Conservation (phyloP, 106 monocot species). For the Dioscorea dumetorum region DNA sequence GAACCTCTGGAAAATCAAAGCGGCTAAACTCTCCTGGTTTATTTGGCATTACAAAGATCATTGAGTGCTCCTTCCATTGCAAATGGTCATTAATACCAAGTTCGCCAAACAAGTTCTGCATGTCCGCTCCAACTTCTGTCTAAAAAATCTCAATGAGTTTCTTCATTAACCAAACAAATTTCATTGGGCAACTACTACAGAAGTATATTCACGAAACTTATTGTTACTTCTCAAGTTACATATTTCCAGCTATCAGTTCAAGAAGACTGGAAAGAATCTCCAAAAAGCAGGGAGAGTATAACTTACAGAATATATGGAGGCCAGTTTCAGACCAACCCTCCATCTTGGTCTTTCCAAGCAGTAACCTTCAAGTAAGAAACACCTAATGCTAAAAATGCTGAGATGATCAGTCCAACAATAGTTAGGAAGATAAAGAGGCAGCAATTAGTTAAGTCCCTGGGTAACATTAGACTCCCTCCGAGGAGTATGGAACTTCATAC, state of each 20-base stretch:
- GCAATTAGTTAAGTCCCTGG: too few species aligned
- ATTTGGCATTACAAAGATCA: conserved; percentile 97
- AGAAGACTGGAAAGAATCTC: too few species aligned
- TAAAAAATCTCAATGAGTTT: conserved; percentile 3
- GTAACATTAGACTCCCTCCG: too few species aligned
- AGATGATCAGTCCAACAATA: too few species aligned
- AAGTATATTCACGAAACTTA: too few species aligned
- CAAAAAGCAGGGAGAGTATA: not conserved
- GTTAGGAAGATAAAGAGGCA: too few species aligned
- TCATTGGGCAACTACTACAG: too few species aligned
- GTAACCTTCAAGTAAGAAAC: conserved; percentile 46
- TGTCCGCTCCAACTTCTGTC: conserved; percentile 86
- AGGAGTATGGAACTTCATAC: too few species aligned
- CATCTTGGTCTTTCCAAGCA: conserved; percentile 95
- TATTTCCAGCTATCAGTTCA: too few species aligned
- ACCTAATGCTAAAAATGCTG: too few species aligned
- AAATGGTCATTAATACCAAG: conserved; percentile 96
- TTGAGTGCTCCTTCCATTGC: conserved; percentile 99
- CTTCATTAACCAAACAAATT: too few species aligned
- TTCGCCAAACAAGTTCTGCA: conserved; percentile 97
- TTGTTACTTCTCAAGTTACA: too few species aligned
- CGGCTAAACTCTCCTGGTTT: conserved; percentile 98
- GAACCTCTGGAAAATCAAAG: conserved; percentile 91
- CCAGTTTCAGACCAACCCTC: conserved; percentile 99
- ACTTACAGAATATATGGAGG: conserved; percentile 96